These are phyloP conservation scores for Colletotrichum zoysiae DNA, from an alignment of 2,329 filamentous ascomycete species.

Conservation along the genomic window DNA sequence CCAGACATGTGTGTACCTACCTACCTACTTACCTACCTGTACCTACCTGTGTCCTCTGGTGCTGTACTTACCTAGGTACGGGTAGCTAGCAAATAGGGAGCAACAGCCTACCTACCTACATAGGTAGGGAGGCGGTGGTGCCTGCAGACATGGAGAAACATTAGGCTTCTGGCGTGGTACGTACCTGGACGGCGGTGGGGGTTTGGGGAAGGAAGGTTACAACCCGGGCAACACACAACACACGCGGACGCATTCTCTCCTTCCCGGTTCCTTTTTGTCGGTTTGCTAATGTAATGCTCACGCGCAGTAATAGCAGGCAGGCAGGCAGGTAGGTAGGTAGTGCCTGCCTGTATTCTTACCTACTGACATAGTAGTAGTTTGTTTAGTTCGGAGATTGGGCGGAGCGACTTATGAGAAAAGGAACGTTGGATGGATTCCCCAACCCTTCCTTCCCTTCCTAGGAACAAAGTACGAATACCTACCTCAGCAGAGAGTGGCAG, in stretches of 20 bases:
- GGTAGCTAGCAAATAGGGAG: too few relatives aligned
- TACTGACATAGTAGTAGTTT: neutral
- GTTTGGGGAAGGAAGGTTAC: constrained; percentile 6
- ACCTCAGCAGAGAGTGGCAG: neutral
- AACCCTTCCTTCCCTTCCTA: neutral
- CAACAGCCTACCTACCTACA: too few relatives aligned
- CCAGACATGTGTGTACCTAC: too few relatives aligned
- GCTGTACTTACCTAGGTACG: too few relatives aligned
- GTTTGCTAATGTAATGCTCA: neutral
- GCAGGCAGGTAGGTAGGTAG: too few relatives aligned
- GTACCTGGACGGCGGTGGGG: neutral
- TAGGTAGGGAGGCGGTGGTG: neutral
- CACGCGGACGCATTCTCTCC: neutral
- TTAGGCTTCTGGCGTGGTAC: neutral
- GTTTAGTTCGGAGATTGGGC: constrained; percentile 1
- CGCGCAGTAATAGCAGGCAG: neutral
- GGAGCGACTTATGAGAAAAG: neutral
- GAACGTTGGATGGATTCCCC: neutral
- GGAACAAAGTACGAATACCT: too few relatives aligned
- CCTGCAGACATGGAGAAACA: constrained; percentile 3
- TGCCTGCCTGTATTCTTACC: too few relatives aligned
- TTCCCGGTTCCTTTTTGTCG: neutral
- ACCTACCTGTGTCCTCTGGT: too few relatives aligned
- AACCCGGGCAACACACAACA: constrained; percentile 4
- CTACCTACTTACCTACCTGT: too few relatives aligned